phyloP scores from a whole-genome alignment of 2,329 filamentous ascomycete genomes.

The Clonostachys rosea region DNA sequence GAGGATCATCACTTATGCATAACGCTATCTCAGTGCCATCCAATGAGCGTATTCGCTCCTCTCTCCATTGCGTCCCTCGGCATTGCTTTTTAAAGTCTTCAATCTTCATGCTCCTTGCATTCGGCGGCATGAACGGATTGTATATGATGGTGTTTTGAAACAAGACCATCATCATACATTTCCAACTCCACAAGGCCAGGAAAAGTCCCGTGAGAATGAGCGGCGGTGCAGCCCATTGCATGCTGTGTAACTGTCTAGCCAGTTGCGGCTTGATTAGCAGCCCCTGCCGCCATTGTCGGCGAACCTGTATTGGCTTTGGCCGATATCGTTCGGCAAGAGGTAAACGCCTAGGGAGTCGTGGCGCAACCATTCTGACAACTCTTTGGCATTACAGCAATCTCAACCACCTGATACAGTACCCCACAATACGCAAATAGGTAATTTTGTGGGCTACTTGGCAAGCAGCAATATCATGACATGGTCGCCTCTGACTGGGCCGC shows the following conservation, averaged over 20 bases:
- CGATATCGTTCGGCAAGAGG: too few relatives aligned
- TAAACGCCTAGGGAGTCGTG: too few relatives aligned
- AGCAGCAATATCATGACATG: too few relatives aligned
- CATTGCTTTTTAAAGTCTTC: conserved; percentile 57
- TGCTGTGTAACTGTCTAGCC: conserved; percentile 17
- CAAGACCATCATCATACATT: conserved; percentile 69
- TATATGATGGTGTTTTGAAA: conserved; percentile 83
- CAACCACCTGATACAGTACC: too few relatives aligned
- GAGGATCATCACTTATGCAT: conserved; percentile 39
- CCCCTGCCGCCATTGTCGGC: too few relatives aligned
- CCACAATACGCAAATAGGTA: too few relatives aligned
- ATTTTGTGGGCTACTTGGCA: too few relatives aligned
- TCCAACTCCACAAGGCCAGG: conserved; percentile 59
- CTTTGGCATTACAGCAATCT: too few relatives aligned
- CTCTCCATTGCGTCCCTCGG: conserved; percentile 60
- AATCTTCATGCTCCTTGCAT: conserved; percentile 63
- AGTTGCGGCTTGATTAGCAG: neutral
- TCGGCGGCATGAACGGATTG: conserved; percentile 71
- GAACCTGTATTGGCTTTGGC: too few relatives aligned
- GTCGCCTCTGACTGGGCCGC: too few relatives aligned
- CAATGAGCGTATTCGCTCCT: conserved; percentile 51
- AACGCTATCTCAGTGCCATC: conserved; percentile 65
- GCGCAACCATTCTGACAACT: too few relatives aligned
- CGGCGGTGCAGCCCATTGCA: conserved; percentile 55
- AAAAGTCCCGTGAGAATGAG: conserved; percentile 62